phyloP scores from a whole-genome alignment of 768 basidiomycete genomes.

The Gloeostereum incarnatum region DNA sequence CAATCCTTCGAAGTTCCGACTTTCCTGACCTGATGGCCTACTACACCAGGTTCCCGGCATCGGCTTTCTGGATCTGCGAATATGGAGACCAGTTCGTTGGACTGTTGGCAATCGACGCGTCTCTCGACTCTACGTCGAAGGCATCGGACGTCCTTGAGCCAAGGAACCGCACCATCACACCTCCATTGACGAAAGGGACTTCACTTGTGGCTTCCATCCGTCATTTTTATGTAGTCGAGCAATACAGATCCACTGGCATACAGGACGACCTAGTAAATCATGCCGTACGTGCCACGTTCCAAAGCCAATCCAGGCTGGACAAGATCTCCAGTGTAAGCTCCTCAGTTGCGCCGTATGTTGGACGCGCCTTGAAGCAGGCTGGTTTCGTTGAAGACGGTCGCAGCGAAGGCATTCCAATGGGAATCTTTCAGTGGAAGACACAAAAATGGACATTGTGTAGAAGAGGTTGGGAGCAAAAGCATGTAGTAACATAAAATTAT shows the following conservation, averaged over 20 bases:
- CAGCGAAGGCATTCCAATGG: slow-evolving; percentile 35
- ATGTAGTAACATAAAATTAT: too few relatives aligned
- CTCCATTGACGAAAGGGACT: slow-evolving; percentile 22
- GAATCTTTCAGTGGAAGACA: slow-evolving; percentile 50
- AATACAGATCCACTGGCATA: slow-evolving; percentile 43
- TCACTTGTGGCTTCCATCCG: slow-evolving; percentile 56
- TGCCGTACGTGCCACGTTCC: slow-evolving; percentile 52
- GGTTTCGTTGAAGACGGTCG: slow-evolving; percentile 42
- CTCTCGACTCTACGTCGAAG: slow-evolving; percentile 24
- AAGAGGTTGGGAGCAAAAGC: slow-evolving; percentile 31
- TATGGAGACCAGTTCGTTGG: slow-evolving; percentile 51
- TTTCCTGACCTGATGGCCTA: slow-evolving; percentile 39
- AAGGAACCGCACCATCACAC: too few relatives aligned
- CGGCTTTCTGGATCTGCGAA: slow-evolving; percentile 66
- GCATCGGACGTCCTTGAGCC: too few relatives aligned
- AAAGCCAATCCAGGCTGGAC: slow-evolving; percentile 27
- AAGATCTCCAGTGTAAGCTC: slow-evolving; percentile 37
- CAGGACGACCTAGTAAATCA: slow-evolving; percentile 61
- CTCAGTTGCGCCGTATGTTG: slow-evolving; percentile 41
- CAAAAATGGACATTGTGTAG: slow-evolving; percentile 32
- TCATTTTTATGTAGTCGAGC: slow-evolving; percentile 67
- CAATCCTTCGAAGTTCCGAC: slow-evolving; percentile 47
- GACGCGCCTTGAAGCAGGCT: slow-evolving; percentile 30
- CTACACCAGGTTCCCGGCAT: slow-evolving; percentile 52
- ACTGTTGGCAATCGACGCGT: slow-evolving; percentile 62